Conservation (phyloP, 306 rosid genomes). For the Sechiopsis laciniata region DNA sequence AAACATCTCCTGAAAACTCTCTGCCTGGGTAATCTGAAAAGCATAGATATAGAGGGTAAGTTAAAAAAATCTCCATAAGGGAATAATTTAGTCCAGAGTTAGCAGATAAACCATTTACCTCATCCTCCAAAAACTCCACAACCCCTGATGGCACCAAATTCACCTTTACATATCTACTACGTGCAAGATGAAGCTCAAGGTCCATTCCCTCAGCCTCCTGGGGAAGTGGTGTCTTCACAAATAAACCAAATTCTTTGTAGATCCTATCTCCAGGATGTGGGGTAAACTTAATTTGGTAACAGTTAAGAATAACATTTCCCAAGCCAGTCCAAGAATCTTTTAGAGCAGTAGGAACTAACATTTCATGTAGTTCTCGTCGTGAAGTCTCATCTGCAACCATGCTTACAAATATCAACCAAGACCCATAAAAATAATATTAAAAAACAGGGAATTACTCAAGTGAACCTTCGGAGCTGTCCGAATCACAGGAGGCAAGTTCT, state of each 20-base stretch:
- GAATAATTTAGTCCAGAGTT: neutral
- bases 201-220: constrained; percentile 71
- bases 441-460: constrained; percentile 24
- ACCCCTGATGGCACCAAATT: constrained; percentile 59
- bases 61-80: constrained; percentile 14
- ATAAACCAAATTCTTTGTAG: constrained; percentile 72
- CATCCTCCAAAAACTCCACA: constrained; percentile 50
- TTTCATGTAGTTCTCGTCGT: constrained; percentile 67
- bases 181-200: constrained; percentile 88
- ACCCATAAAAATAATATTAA: constrained; percentile 24
- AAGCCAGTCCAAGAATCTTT: constrained; percentile 43
- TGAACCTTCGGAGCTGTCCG: constrained; percentile 57
- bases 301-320: constrained; percentile 38
- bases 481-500: constrained; percentile 43
- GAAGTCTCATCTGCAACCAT: constrained; percentile 43
- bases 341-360: constrained; percentile 65
- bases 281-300: constrained; percentile 57
- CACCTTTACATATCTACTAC: constrained; percentile 69
- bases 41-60: neutral
- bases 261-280: constrained; percentile 70
- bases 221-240: constrained; percentile 59
- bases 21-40: constrained; percentile 68
- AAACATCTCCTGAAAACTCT: constrained; percentile 85
- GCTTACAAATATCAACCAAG: constrained; percentile 23
- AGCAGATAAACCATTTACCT: constrained; percentile 44